Base-by-base conservation (phyloP, 2,329 filamentous ascomycete genomes). In the Allantophomopsis lycopodina region DNA sequence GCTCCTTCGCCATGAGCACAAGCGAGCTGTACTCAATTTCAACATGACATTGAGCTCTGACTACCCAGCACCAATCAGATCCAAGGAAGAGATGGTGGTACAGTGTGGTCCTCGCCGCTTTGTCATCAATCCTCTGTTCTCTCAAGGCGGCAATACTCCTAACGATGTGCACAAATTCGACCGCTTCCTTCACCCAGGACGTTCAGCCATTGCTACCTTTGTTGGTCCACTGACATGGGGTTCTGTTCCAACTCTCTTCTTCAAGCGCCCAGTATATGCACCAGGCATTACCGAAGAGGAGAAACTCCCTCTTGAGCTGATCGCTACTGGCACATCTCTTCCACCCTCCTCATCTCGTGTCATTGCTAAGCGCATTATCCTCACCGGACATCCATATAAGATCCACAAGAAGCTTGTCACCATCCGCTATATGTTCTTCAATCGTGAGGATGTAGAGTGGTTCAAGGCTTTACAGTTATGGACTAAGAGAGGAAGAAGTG, bases 341-440 rank as follows among this genome's bases (percentile, higher is more conserved):
- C 78, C 87, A 0, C 84, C 87, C 3, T 80, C 57, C 59, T 88
- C 61, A 55, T 76, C 56, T 53, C 80, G 91, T 32, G 81, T 98
- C 41, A 77, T 98, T 44, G 88, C 89, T 52, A 98, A 98, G 65
- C 81, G 91, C 39, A 79, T 94, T 50, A 84, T 96, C 47, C 71
- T 98, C 42, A 94, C 91, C 0, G 93, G 91, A 13, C 89, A 98
- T 57, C 91, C 93, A 0, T 95, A 86, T 71, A 94, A 98, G 66
- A 98, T 98, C 59, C 86, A 98, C 75, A 95, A 94, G 73, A 87
- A 83, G 61, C 70, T 98, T 17, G 91, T 98, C 43, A 98, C 93
- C 1, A 80, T 98, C 36, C 81, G 91, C 21, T 98, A 98, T 72
- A 98, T 98, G 93, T 98, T 98, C 72, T 98, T 98, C 76, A 93